Evolutionary conservation across 768 basidiomycete species (phyloP).

Genomic region (Tephrocybe sp.): DNA sequence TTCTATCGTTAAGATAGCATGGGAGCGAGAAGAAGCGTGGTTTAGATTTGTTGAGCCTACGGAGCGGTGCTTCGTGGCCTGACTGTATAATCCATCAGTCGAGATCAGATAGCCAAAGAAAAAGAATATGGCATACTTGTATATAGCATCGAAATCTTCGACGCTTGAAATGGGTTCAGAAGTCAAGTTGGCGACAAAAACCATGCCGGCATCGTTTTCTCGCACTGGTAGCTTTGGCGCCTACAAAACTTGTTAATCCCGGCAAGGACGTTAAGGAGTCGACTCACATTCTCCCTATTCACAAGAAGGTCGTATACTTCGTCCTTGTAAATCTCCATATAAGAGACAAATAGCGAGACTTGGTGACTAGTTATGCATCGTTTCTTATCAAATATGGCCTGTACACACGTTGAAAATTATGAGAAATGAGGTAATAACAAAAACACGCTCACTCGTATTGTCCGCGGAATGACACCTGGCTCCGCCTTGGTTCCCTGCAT

Average conservation of each 20-base stretch:
- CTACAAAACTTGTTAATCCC: conserved; percentile 20
- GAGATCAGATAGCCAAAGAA: too few relatives aligned
- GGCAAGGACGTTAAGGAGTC: neutral
- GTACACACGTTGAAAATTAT: neutral
- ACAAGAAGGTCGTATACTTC: conserved; percentile 88
- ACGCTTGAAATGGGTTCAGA: conserved; percentile 35
- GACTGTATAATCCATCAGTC: conserved; percentile 31
- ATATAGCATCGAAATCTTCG: conserved; percentile 44
- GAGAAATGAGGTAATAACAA: neutral
- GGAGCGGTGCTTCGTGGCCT: conserved; percentile 74
- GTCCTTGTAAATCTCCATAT: conserved; percentile 92
- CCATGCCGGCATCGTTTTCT: conserved; percentile 50
- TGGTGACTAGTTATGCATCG: conserved; percentile 33
- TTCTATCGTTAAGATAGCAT: conserved; percentile 80
- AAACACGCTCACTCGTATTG: conserved; percentile 53
- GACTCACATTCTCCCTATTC: conserved; percentile 59
- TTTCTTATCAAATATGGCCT: conserved; percentile 61
- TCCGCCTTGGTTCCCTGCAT: conserved; percentile 79
- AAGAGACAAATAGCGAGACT: conserved; percentile 57
- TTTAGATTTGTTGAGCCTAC: conserved; percentile 88
- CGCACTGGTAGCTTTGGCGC: conserved; percentile 53
- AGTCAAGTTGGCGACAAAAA: conserved; percentile 54
- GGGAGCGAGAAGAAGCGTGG: conserved; percentile 80
- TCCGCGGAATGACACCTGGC: conserved; percentile 85
- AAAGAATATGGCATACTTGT: conserved; percentile 31